Percentiles rank a stretch among this genome's conserved stretches.
Evolutionary conservation across 148 eudicot species (phyloP).

Genomic region (Rhododendron griersonianum): DNA sequence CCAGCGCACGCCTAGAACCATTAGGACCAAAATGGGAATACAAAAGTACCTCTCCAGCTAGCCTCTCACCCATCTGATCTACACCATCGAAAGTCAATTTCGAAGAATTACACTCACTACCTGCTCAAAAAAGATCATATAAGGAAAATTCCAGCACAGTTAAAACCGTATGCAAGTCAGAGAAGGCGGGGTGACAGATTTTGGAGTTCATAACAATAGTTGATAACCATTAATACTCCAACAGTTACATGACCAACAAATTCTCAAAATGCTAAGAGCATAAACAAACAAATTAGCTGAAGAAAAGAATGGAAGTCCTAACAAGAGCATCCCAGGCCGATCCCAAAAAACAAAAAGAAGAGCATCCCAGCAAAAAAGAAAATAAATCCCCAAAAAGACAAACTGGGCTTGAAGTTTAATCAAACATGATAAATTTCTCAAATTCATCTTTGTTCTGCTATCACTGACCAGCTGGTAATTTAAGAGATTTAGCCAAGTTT

Average conservation of each 20-base stretch:
- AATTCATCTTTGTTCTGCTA: not conserved
- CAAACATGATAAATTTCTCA: not conserved
- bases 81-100: constrained; percentile 92
- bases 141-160: not conserved
- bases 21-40: constrained; percentile 21
- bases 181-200: not conserved
- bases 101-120: constrained; percentile 71
- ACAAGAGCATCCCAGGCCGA: not conserved
- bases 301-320: not conserved
- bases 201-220: not conserved
- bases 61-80: constrained; percentile 87
- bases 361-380: not conserved
- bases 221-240: not conserved
- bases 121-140: constrained; percentile 31
- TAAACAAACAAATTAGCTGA: not conserved
- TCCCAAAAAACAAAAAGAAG: not conserved
- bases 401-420: not conserved
- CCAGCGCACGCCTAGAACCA: not conserved
- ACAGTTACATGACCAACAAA: not conserved
- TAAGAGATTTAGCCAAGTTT: not conserved
- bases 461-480: not conserved
- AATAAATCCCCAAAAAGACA: not conserved
- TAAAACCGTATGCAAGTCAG: not conserved
- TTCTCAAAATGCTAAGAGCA: not conserved
- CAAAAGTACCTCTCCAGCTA: constrained; percentile 80